These are phyloP conservation scores for Gonapodya prolifera DNA, from an alignment of 192 early-diverging fungal species.

Conservation along the genomic window DNA sequence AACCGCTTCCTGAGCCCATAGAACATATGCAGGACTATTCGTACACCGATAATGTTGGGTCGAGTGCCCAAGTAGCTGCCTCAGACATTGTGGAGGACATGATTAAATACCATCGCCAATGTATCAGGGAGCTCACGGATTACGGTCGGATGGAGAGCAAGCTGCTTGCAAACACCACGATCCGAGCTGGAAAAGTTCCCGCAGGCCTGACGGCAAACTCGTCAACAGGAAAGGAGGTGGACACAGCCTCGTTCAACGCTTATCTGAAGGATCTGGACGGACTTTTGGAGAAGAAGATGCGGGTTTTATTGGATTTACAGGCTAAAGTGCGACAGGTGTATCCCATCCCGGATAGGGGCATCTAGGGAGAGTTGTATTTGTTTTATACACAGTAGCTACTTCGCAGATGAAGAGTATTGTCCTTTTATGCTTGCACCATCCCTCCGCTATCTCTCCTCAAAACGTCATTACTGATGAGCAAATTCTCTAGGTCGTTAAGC, in stretches of 20 bases:
- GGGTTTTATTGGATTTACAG: slow-evolving; percentile 13
- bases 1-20: neutral
- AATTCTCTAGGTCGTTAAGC: neutral
- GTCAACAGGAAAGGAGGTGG: neutral
- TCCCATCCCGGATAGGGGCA: neutral
- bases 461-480: neutral
- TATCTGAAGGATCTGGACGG: slow-evolving; percentile 24
- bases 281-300: slow-evolving; percentile 19
- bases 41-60: neutral
- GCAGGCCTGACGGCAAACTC: slow-evolving; percentile 10
- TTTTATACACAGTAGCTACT: no score
- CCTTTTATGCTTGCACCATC: neutral
- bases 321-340: slow-evolving; percentile 10
- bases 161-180: slow-evolving; percentile 32
- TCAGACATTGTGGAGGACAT: slow-evolving; percentile 19
- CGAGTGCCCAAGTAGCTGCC: neutral
- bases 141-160: slow-evolving; percentile 29
- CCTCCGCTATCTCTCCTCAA: neutral
- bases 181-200: slow-evolving; percentile 18
- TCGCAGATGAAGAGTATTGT: neutral
- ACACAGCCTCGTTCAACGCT: slow-evolving; percentile 11
- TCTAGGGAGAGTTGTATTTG: no score
- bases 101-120: slow-evolving; percentile 30
- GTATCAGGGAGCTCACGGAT: slow-evolving; percentile 33
- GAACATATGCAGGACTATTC: neutral